These are phyloP conservation scores for Stemphylium beticola DNA, from an alignment of 2,329 filamentous ascomycete genomes.

Conservation along the genomic window DNA sequence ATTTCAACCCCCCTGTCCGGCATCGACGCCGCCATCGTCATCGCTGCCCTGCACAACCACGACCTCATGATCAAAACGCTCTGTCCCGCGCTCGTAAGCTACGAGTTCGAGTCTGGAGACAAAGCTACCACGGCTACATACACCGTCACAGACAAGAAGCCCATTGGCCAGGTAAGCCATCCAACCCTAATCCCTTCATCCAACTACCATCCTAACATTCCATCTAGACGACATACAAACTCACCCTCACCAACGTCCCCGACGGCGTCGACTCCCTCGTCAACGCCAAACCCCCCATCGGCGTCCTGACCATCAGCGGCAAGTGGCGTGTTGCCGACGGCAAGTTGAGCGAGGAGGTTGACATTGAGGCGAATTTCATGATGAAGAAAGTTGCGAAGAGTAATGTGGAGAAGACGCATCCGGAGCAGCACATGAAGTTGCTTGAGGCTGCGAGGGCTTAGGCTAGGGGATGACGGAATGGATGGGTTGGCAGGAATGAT, in stretches of 20 bases:
- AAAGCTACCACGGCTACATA: conserved; percentile 39
- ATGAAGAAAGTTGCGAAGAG: conserved; percentile 52
- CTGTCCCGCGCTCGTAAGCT: conserved; percentile 43
- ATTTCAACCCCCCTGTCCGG: conserved; percentile 44
- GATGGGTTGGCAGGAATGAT: not conserved
- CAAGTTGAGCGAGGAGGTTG: conserved; percentile 46
- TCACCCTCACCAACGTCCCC: conserved; percentile 48
- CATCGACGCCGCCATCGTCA: conserved; percentile 32
- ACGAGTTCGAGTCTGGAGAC: conserved; percentile 44
- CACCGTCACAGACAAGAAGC: conserved; percentile 49
- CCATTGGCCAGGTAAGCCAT: conserved; percentile 43
- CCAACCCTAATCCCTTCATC: not conserved
- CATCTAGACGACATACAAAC: conserved; percentile 48
- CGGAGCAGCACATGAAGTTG: conserved; percentile 45
- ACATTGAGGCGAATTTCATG: conserved; percentile 52
- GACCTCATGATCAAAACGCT: conserved; percentile 50
- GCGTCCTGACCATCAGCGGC: conserved; percentile 47
- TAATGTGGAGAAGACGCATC: conserved; percentile 51
- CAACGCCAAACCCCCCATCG: conserved; percentile 49
- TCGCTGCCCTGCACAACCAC: conserved; percentile 49
- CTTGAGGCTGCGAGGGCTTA: conserved; percentile 40
- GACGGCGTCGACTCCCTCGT: conserved; percentile 47
- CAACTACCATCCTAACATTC: not conserved
- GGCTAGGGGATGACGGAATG: not conserved
- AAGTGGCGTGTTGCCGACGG: conserved; percentile 47